phyloP scores from a whole-genome alignment of 2,329 filamentous ascomycete species.

The Aspergillus eucalypticola region DNA sequence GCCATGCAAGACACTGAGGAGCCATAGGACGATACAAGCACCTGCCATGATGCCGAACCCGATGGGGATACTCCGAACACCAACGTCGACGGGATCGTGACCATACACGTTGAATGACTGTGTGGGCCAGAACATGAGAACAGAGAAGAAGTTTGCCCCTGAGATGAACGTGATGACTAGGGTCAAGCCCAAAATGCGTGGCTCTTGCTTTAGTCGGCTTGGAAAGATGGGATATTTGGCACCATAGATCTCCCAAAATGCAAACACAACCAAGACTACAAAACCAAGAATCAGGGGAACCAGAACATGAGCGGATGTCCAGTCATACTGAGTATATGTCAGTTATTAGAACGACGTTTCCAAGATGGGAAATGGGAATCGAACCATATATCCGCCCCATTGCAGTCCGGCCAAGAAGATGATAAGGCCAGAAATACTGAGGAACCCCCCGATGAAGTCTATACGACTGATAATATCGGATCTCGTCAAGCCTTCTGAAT shows the following conservation, averaged over 20 bases:
- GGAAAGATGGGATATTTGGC: constrained; percentile 51
- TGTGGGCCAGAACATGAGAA: constrained; percentile 62
- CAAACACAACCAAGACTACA: constrained; percentile 45
- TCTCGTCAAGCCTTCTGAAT: constrained; percentile 40
- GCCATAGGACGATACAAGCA: constrained; percentile 58
- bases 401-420: constrained; percentile 53
- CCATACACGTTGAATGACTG: constrained; percentile 67
- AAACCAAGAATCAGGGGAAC: constrained; percentile 49
- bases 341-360: not conserved
- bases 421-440: constrained; percentile 52
- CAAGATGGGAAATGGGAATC: constrained; percentile 7
- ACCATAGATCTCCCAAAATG: constrained; percentile 50
- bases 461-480: constrained; percentile 47
- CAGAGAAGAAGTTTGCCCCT: constrained; percentile 60
- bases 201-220: constrained; percentile 47
- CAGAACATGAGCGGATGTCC: constrained; percentile 49
- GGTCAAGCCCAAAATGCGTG: constrained; percentile 54
- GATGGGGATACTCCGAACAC: constrained; percentile 65
- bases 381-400: constrained; percentile 53
- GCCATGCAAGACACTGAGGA: constrained; percentile 60
- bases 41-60: constrained; percentile 65
- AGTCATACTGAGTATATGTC: constrained; percentile 39
- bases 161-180: constrained; percentile 61
- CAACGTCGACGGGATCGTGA: constrained; percentile 63
- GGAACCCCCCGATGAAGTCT: constrained; percentile 53